Percentiles rank a stretch among this genome's conserved stretches.
phyloP scores from a whole-genome alignment of 2,329 filamentous ascomycete genomes.

The Hypoxylon sp. region DNA sequence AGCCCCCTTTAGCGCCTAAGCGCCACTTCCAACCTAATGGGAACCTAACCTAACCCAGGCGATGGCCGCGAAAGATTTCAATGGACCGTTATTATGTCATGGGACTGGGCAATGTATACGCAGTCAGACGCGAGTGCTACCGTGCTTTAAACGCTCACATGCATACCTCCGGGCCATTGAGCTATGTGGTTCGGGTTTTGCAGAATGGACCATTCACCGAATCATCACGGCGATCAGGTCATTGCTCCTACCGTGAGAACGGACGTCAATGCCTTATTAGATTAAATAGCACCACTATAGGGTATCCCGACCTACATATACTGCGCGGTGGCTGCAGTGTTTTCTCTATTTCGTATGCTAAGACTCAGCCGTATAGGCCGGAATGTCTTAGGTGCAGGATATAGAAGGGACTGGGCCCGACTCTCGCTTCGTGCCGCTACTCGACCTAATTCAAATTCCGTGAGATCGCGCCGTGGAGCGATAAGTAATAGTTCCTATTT shows the following conservation, averaged over 20 bases:
- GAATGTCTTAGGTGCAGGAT: neutral
- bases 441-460: neutral
- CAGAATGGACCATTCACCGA: neutral
- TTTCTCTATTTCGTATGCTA: constrained; percentile 3
- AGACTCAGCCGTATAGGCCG: constrained; percentile 15
- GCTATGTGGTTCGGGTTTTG: neutral
- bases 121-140: neutral
- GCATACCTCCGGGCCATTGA: too few relatives aligned
- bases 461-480: neutral
- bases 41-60: constrained; percentile 1
- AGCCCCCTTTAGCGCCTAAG: constrained; percentile 1
- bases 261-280: neutral
- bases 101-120: neutral
- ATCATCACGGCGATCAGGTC: neutral
- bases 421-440: neutral
- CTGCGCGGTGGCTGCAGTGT: constrained; percentile 1
- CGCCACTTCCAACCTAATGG: constrained; percentile 10
- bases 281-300: neutral
- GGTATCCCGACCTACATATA: neutral
- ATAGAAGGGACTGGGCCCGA: neutral
- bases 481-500: neutral
- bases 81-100: neutral
- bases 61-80: neutral
- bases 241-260: neutral
- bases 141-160: neutral